Evolutionary conservation across 805 yeast genomes (phyloP), one percentile per base, ranked within the genome.

Genomic region (Ogataea thermomethanolica): DNA sequence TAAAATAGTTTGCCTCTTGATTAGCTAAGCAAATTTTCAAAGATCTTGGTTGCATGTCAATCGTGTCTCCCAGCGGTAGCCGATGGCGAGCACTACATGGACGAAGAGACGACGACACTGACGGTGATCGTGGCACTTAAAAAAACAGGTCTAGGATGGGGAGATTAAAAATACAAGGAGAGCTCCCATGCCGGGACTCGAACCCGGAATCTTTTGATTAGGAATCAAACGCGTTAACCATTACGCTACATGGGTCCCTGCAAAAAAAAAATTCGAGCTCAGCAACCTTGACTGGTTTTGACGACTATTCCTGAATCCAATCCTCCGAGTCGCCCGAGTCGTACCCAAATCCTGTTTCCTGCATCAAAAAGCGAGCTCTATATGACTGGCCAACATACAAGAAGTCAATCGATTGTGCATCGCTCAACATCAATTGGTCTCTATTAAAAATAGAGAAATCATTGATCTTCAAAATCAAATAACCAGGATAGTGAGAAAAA

Each of bases 211-310:
- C 75, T 70, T 70, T 70, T 70, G 76, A 71, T 71, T 70, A 70
- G 75, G 71, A 70, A 74, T 71, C 75, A 71, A 70, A 70, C 72
- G 76, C 75, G 76, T 69, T 71, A 70, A 70, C 76, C 75, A 70
- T 71, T 71, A 69, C 75, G 76, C 76, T 69, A 71, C 74, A 64
- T 69, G 66, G 71, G 73, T 45, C 37, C 45, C 41, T 41, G 40
- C 40, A 42, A 39, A 39, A 42, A 39, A 37, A 35, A 38, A 28
- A 27, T 41, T 24, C 20, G 33, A 29, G 27, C 37, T 41, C 17
- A 35, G 34, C 20, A 29, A 25, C 9, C 23, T 21, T 32, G 40
- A 21, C 17, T 26, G 35, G 35, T n/a, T 11, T 4, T 15, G 17
- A 8, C 12, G 13, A n/a, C 21, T 6, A n/a, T 21, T 34, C 31